These are phyloP conservation scores for Musa schizocarpa DNA, from an alignment of 176 grass and related monocot species.

Conservation along the genomic window DNA sequence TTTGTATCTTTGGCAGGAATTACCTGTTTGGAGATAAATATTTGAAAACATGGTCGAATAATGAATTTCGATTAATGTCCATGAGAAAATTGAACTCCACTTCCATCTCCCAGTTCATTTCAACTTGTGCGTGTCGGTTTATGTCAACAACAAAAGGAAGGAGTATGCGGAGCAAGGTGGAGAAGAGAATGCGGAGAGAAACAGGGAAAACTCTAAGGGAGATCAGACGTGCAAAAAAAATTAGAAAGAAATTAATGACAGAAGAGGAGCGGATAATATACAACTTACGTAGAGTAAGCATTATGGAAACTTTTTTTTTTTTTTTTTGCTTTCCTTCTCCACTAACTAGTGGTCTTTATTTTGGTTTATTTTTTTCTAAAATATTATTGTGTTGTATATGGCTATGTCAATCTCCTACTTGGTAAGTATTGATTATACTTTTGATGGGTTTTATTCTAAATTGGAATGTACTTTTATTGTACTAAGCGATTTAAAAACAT, in stretches of 20 bases:
- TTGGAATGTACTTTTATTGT: no score
- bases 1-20: background rate
- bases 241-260: slow-evolving; percentile 94
- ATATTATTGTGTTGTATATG: no score
- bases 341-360: no score
- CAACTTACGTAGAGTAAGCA: slow-evolving; percentile 63
- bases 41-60: background rate
- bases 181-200: slow-evolving; percentile 87
- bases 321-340: background rate
- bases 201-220: slow-evolving; percentile 78
- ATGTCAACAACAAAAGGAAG: slow-evolving; percentile 86
- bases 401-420: background rate
- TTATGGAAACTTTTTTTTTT: background rate
- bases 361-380: no score
- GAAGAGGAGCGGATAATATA: slow-evolving; percentile 86
- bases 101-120: slow-evolving; percentile 11
- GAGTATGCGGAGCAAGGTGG: slow-evolving; percentile 91
- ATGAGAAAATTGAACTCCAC: background rate
- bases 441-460: background rate
- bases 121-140: slow-evolving; percentile 24
- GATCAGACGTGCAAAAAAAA: slow-evolving; percentile 75
- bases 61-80: background rate
- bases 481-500: background rate
- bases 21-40: slow-evolving; percentile 4
- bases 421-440: background rate